Conservation (phyloP, 306 rosid species). For the Quercus mongolica region DNA sequence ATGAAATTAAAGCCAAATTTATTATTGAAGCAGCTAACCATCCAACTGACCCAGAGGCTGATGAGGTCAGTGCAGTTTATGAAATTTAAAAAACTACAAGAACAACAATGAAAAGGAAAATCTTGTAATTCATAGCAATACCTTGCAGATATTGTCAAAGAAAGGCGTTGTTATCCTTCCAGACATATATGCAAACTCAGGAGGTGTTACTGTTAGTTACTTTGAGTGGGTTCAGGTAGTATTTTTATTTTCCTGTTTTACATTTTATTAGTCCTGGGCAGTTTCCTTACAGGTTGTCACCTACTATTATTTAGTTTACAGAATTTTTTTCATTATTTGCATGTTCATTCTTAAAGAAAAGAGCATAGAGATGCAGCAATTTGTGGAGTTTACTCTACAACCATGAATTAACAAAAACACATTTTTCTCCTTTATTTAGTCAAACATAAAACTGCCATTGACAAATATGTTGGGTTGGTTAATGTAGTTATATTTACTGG, state of each 20-base stretch:
- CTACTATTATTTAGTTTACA: background rate
- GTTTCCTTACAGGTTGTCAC: background rate
- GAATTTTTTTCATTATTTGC: background rate
- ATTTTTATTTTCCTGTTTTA: background rate
- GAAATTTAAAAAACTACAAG: background rate
- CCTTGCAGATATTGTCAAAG: slow-evolving; percentile 64
- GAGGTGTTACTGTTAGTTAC: slow-evolving; percentile 95
- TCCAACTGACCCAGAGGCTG: slow-evolving; percentile 97
- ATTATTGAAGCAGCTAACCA: slow-evolving; percentile 94
- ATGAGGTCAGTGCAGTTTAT: slow-evolving; percentile 49
- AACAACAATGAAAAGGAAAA: background rate
- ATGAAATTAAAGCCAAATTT: slow-evolving; percentile 74
- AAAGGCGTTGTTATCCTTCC: slow-evolving; percentile 88
- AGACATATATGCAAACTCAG: slow-evolving; percentile 94
- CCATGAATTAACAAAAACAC: too few relatives aligned
- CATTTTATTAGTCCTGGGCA: background rate
- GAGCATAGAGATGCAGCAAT: too few relatives aligned
- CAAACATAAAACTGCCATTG: background rate
- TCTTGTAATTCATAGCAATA: background rate
- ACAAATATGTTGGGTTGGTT: background rate
- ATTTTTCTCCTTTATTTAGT: too few relatives aligned
- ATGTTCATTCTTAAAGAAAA: too few relatives aligned
- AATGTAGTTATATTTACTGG: background rate
- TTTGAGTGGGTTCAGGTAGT: slow-evolving; percentile 98
- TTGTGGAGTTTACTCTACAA: too few relatives aligned